These are phyloP conservation scores for Xylaria sp. DNA, from an alignment of 2,329 filamentous ascomycete species.

Conservation along the genomic window DNA sequence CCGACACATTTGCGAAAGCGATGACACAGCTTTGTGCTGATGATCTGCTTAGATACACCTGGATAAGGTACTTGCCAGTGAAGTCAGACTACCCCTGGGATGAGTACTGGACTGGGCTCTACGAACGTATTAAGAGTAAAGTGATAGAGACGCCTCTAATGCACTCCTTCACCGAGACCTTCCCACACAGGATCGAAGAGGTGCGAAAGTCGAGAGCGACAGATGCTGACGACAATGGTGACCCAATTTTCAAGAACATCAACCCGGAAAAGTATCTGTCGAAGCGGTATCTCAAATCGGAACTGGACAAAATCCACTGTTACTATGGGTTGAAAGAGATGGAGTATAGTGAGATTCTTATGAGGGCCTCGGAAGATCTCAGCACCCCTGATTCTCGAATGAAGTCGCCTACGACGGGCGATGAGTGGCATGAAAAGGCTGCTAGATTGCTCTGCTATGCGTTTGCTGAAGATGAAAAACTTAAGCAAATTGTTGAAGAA, in stretches of 20 bases:
- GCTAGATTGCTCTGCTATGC: slow-evolving; percentile 28
- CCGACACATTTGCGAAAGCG: slow-evolving; percentile 47
- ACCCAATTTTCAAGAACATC: slow-evolving; percentile 1
- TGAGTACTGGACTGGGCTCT: slow-evolving; percentile 23
- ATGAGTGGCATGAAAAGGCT: slow-evolving; percentile 29
- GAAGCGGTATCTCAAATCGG: slow-evolving; percentile 23
- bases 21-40: slow-evolving; percentile 47
- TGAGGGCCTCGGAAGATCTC: slow-evolving; percentile 18
- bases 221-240: not conserved
- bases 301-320: slow-evolving; percentile 18
- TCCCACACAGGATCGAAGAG: not conserved
- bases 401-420: slow-evolving; percentile 25
- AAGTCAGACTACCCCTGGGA: slow-evolving; percentile 18
- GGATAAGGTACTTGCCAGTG: slow-evolving; percentile 53
- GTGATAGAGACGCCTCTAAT: slow-evolving; percentile 11
- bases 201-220: not conserved
- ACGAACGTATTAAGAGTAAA: not conserved
- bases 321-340: not conserved
- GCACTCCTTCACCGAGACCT: slow-evolving; percentile 36
- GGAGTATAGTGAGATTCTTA: not conserved
- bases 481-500: not conserved
- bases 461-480: not conserved
- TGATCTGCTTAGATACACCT: slow-evolving; percentile 46
- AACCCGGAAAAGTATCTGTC: not conserved
- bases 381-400: slow-evolving; percentile 10